Conservation (phyloP, 345 rosid genomes). For the Brassica incana region DNA sequence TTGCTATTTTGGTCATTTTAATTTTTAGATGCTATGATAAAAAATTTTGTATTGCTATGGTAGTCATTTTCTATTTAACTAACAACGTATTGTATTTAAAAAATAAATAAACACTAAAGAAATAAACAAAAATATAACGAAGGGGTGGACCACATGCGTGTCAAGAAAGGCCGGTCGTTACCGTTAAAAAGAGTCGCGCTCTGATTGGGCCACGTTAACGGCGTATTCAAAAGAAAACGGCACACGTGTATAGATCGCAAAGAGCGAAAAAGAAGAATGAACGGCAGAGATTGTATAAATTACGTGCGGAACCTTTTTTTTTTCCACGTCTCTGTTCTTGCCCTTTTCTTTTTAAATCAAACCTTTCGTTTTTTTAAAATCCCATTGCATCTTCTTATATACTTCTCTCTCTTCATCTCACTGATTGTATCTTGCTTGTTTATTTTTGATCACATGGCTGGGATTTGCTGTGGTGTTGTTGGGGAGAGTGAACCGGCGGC, state of each 20-base stretch:
- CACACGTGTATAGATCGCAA: conserved; percentile 45
- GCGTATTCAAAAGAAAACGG: not conserved
- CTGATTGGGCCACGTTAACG: conserved; percentile 60
- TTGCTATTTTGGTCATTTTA: too few relatives aligned
- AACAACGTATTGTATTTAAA: conserved; percentile 1
- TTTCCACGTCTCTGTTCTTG: not conserved
- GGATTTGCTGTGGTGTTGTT: conserved; percentile 74
- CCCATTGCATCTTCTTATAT: conserved; percentile 22
- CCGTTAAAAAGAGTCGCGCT: conserved; percentile 32
- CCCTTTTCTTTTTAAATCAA: conserved; percentile 26
- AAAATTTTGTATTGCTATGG: too few relatives aligned
- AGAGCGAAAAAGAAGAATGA: conserved; percentile 25
- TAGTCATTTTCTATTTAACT: too few relatives aligned
- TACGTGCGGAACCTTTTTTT: conserved; percentile 51
- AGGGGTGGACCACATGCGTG: conserved; percentile 79
- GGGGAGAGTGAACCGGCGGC: conserved; percentile 63
- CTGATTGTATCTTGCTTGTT: conserved; percentile 1
- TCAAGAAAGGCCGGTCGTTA: conserved; percentile 47
- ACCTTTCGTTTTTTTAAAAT: conserved; percentile 19
- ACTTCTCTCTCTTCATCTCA: not conserved
- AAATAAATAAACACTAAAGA: not conserved
- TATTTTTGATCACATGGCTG: conserved; percentile 52
- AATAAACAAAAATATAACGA: conserved; percentile 24
- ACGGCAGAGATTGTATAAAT: conserved; percentile 57
- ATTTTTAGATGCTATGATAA: too few relatives aligned